Evolutionary conservation across 345 rosid species (phyloP).

Genomic region (Trapa incisa): DNA sequence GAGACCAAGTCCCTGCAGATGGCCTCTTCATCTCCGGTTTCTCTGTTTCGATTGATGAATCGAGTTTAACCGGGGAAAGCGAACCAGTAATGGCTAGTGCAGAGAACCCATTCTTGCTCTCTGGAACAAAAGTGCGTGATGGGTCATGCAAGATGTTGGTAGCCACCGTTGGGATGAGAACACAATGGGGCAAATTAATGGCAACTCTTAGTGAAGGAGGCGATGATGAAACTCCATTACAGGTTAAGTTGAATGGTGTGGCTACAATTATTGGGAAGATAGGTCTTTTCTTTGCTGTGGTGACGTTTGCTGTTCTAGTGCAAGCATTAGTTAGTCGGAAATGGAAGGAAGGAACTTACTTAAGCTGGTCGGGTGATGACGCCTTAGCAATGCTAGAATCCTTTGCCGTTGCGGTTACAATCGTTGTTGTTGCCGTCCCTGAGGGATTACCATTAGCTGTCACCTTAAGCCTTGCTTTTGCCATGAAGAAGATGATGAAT

Average conservation of each 20-base stretch:
- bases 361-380: constrained; percentile 72
- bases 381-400: constrained; percentile 62
- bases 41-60: constrained; percentile 71
- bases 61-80: constrained; percentile 88
- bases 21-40: constrained; percentile 84
- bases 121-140: constrained; percentile 87
- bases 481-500: constrained; percentile 98
- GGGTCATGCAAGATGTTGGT: constrained; percentile 89
- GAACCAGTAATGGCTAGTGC: constrained; percentile 62
- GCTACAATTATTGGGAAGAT: constrained; percentile 82
- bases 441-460: constrained; percentile 94
- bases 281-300: constrained; percentile 70
- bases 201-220: constrained; percentile 95
- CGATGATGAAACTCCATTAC: constrained; percentile 90
- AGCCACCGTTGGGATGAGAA: constrained; percentile 92
- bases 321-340: constrained; percentile 60
- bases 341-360: constrained; percentile 32
- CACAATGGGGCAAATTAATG: constrained; percentile 93
- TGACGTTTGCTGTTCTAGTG: constrained; percentile 73
- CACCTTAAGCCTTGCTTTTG: constrained; percentile 91
- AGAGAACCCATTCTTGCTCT: constrained; percentile 67
- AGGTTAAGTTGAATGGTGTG: constrained; percentile 86
- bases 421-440: constrained; percentile 94
- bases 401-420: constrained; percentile 86
- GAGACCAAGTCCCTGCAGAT: constrained; percentile 94